Conservation (phyloP, 371 early-diverging fungal species). For the Dichotomocladium elegans region DNA sequence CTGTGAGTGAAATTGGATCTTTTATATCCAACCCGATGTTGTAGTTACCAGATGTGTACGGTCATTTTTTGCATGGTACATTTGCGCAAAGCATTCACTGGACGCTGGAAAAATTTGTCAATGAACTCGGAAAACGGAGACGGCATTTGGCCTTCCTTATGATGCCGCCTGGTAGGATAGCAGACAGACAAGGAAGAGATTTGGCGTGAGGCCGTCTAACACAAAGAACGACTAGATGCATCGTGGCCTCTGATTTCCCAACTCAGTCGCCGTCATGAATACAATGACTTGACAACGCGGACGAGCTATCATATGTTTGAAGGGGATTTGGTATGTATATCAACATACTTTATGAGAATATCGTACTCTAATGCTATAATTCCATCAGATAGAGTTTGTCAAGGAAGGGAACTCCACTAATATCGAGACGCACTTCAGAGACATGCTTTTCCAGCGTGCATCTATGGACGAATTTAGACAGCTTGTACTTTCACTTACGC, state of each 20-base stretch:
- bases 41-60: constrained; percentile 48
- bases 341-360: too few relatives aligned
- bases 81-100: constrained; percentile 60
- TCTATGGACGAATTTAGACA: constrained; percentile 71
- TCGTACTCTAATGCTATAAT: not conserved
- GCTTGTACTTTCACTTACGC: constrained; percentile 39
- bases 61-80: constrained; percentile 40
- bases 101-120: constrained; percentile 63
- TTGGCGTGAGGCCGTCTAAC: not conserved
- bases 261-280: constrained; percentile 70
- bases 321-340: constrained; percentile 39
- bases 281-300: constrained; percentile 63
- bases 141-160: constrained; percentile 53
- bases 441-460: constrained; percentile 72
- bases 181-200: not conserved
- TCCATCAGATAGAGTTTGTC: constrained; percentile 54
- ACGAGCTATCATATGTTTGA: constrained; percentile 58
- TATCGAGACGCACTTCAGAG: constrained; percentile 57
- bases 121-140: constrained; percentile 54
- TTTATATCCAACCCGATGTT: too few relatives aligned
- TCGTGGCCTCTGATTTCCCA: constrained; percentile 81
- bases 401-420: constrained; percentile 57
- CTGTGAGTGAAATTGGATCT: not conserved
- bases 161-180: constrained; percentile 55
- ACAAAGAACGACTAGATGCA: constrained; percentile 42